Percentiles rank a stretch among this genome's conserved stretches.
phyloP scores from a whole-genome alignment of 2,329 filamentous ascomycete species.

The Penicillium freii region DNA sequence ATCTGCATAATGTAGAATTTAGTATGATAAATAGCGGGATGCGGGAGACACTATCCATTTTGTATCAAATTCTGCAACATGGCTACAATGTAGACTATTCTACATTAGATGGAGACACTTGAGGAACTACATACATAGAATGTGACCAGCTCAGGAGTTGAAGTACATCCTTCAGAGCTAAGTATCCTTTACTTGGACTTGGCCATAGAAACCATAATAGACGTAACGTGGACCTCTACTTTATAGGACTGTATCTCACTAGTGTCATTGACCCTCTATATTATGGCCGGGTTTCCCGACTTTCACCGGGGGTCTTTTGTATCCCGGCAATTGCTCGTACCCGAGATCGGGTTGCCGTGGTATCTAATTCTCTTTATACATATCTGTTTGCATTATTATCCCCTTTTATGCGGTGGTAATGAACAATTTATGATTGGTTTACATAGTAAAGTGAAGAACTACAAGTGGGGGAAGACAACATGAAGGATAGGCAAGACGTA shows the following conservation, averaged over 20 bases:
- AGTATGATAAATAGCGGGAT: neutral
- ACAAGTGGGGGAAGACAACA: neutral
- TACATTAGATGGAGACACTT: neutral
- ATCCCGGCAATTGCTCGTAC: neutral
- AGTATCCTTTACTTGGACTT: neutral
- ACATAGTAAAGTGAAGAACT: neutral
- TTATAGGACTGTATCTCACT: no score
- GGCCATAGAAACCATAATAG: neutral
- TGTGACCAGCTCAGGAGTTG: neutral
- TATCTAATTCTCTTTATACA: neutral
- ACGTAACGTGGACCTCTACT: neutral
- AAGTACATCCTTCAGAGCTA: neutral
- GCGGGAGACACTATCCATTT: neutral
- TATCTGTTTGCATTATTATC: neutral
- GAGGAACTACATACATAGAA: neutral
- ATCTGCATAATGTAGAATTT: conserved; percentile 6
- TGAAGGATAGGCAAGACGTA: neutral
- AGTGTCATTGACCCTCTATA: neutral
- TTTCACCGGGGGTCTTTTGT: neutral
- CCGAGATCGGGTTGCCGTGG: neutral
- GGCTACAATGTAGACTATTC: neutral
- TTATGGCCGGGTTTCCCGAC: neutral
- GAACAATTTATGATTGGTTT: neutral
- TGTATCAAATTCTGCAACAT: neutral
- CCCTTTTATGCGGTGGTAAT: neutral